phyloP scores from a whole-genome alignment of 2,329 filamentous ascomycete genomes.

The Penicillium sclerotigenum region DNA sequence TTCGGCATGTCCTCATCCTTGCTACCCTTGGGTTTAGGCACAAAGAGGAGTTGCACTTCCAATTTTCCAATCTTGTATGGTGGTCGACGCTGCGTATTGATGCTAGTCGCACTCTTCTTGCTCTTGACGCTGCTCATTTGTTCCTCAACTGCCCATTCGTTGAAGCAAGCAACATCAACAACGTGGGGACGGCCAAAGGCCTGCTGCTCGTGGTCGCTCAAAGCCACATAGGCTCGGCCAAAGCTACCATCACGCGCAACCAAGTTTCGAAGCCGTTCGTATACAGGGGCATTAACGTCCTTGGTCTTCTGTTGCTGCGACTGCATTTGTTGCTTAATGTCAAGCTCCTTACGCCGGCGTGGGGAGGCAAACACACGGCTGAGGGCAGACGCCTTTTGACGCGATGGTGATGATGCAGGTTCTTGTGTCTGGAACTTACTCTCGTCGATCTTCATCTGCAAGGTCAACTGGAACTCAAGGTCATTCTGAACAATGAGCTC shows the following conservation, averaged over 20 bases:
- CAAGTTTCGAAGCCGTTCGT: conserved; percentile 81
- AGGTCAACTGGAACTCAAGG: conserved; percentile 95
- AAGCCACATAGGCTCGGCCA: conserved; percentile 84
- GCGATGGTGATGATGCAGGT: conserved; percentile 56
- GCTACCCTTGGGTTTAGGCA: conserved; percentile 82
- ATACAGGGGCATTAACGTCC: conserved; percentile 58
- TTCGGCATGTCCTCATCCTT: conserved; percentile 97
- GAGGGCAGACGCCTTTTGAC: conserved; percentile 81
- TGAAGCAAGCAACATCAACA: conserved; percentile 92
- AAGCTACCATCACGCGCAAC: conserved; percentile 92
- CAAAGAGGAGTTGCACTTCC: conserved; percentile 88
- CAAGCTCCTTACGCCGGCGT: conserved; percentile 94
- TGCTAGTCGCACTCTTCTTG: conserved; percentile 68
- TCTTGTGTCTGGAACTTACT: conserved; percentile 58
- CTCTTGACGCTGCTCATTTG: conserved; percentile 85
- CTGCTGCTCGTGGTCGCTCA: conserved; percentile 85
- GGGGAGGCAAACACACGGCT: conserved; percentile 90
- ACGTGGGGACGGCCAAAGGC: conserved; percentile 86
- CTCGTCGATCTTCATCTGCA: conserved; percentile 91
- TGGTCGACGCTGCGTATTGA: conserved; percentile 63
- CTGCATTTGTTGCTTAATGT: conserved; percentile 78
- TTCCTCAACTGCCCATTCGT: conserved; percentile 95
- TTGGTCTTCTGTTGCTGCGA: conserved; percentile 69
- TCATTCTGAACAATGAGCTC: conserved; percentile 96
- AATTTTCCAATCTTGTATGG: conserved; percentile 97